Conservation (phyloP, 2,329 filamentous ascomycete genomes). For the Fusarium concolor region DNA sequence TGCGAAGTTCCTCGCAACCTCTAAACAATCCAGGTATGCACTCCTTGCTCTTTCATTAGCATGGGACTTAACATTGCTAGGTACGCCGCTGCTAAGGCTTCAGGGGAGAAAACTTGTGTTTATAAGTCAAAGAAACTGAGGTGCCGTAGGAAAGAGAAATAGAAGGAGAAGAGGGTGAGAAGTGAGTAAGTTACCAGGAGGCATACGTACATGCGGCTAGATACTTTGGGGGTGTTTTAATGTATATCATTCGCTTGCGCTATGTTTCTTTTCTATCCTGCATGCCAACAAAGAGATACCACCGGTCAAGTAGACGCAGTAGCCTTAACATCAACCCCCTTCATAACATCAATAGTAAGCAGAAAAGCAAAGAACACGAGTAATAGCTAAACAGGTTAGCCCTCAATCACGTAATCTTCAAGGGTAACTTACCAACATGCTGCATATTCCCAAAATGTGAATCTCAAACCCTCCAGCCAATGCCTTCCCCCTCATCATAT, state of each 20-base stretch:
- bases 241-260: neutral
- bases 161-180: neutral
- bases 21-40: neutral
- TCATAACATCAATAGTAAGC: constrained; percentile 39
- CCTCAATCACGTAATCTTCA: neutral
- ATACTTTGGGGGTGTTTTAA: neutral
- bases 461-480: constrained; percentile 50
- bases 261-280: neutral
- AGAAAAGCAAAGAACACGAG: constrained; percentile 42
- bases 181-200: neutral
- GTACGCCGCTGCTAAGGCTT: neutral
- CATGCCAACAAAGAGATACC: neutral
- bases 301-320: neutral
- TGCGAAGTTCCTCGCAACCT: neutral
- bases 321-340: neutral
- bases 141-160: neutral
- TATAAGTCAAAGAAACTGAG: neutral
- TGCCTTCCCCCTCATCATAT: constrained; percentile 48
- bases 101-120: neutral
- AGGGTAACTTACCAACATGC: constrained; percentile 30
- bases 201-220: neutral
- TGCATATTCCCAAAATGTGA: constrained; percentile 37
- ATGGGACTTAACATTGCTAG: neutral
- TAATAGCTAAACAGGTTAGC: constrained; percentile 35
- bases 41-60: neutral